Percentiles rank a stretch among this genome's conserved stretches.
Conservation (phyloP, 192 early-diverging fungal genomes). For the Mortierella alpina region DNA sequence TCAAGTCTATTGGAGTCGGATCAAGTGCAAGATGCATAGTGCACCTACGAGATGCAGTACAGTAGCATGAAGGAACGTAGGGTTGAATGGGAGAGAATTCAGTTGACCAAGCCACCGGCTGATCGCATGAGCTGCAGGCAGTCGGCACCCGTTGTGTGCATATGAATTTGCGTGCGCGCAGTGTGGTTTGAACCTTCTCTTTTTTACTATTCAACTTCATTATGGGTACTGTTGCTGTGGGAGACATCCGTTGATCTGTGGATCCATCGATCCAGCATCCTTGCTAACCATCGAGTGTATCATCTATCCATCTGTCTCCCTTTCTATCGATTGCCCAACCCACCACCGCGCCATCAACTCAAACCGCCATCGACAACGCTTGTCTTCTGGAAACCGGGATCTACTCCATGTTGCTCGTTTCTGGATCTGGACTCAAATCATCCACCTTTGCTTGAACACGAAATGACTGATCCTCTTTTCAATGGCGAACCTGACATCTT, state of each 20-base stretch:
- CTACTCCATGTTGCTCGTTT: background rate
- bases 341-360: background rate
- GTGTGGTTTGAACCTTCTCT: slow-evolving; percentile 21
- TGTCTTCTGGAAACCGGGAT: slow-evolving; percentile 3
- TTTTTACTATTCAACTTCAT: slow-evolving; percentile 52
- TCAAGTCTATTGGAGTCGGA: too few species aligned
- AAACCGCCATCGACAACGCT: background rate
- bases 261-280: slow-evolving; percentile 18
- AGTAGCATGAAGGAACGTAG: too few species aligned
- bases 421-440: background rate
- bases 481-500: slow-evolving; percentile 11
- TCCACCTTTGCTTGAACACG: background rate
- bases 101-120: too few species aligned
- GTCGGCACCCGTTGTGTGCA: background rate
- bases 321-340: background rate
- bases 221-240: slow-evolving; percentile 38
- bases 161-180: background rate
- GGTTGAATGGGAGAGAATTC: too few species aligned
- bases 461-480: background rate
- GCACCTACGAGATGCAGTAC: too few species aligned
- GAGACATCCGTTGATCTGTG: background rate
- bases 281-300: slow-evolving; percentile 26
- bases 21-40: too few species aligned
- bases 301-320: slow-evolving; percentile 35
- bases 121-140: background rate